phyloP scores from a whole-genome alignment of 2,329 filamentous ascomycete species.

The Metarhizium guizhouense region DNA sequence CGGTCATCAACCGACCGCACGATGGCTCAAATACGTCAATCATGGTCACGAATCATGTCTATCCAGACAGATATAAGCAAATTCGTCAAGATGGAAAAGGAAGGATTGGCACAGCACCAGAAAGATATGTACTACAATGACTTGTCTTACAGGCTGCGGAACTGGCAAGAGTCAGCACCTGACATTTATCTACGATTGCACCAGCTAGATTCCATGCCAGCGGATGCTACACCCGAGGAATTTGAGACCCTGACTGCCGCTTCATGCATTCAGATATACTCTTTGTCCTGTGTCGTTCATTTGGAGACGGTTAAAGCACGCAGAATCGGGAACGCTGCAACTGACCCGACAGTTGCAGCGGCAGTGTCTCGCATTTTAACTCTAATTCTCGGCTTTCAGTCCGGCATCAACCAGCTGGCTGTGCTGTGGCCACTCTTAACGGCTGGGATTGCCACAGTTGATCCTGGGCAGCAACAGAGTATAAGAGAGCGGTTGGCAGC shows the following conservation, averaged over 20 bases:
- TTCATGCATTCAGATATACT: slow-evolving; percentile 8
- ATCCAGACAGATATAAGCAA: slow-evolving; percentile 11
- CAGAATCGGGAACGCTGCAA: no score
- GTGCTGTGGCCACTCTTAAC: no score
- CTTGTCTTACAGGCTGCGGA: slow-evolving; percentile 5
- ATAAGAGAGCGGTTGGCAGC: no score
- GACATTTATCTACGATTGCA: slow-evolving; percentile 6
- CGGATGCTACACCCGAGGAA: slow-evolving; percentile 1
- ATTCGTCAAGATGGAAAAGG: slow-evolving; percentile 6
- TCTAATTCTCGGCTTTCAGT: no score
- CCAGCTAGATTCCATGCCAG: neutral
- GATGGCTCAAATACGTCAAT: slow-evolving; percentile 9
- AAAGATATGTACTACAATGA: slow-evolving; percentile 7
- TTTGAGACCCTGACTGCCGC: slow-evolving; percentile 7
- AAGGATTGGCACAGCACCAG: slow-evolving; percentile 1
- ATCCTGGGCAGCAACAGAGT: no score
- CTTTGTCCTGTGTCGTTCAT: slow-evolving; percentile 8
- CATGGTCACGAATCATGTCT: slow-evolving; percentile 12
- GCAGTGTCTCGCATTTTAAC: no score
- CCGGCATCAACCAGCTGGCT: no score
- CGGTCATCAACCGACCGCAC: slow-evolving; percentile 2
- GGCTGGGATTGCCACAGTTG: no score
- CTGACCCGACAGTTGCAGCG: no score
- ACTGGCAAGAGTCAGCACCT: slow-evolving; percentile 10
- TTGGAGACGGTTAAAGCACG: neutral